Evolutionary conservation across 78 protist species (phyloP).

Genomic region (Dictyostelium intermedium): DNA sequence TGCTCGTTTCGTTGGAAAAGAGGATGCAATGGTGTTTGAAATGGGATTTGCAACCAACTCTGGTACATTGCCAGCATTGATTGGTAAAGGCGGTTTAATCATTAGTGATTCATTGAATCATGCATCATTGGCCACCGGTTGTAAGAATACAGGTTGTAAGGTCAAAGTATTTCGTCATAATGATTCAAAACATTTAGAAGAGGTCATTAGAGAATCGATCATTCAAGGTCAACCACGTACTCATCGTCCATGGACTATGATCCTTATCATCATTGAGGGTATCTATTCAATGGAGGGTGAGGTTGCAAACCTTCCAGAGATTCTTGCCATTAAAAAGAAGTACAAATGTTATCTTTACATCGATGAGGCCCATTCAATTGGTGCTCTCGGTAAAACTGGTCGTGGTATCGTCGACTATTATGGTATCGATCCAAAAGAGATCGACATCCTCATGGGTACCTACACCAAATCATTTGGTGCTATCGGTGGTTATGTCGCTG

Average conservation of each 20-base stretch:
- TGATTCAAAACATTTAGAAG: constrained; percentile 91
- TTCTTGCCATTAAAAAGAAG: constrained; percentile 94
- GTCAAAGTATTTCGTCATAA: constrained; percentile 96
- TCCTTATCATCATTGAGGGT: constrained; percentile 97
- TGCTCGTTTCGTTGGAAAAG: constrained; percentile 95
- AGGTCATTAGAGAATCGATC: constrained; percentile 81
- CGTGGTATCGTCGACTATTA: constrained; percentile 96
- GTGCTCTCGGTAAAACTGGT: constrained; percentile 97
- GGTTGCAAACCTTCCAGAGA: constrained; percentile 83
- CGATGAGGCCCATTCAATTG: constrained; percentile 99
- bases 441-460: constrained; percentile 99
- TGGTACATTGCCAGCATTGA: constrained; percentile 92
- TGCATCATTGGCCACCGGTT: constrained; percentile 95
- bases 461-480: constrained; percentile 98
- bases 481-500: constrained; percentile 98
- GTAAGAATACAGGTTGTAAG: constrained; percentile 90
- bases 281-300: constrained; percentile 99
- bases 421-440: constrained; percentile 89
- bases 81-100: constrained; percentile 90
- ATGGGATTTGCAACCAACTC: constrained; percentile 99
- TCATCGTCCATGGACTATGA: constrained; percentile 94
- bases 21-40: constrained; percentile 92
- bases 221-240: constrained; percentile 95
- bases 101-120: constrained; percentile 96
- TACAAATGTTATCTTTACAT: constrained; percentile 95